These are phyloP conservation scores for Aquilaria agallochum DNA, from an alignment of 441 rosid genomes.

Conservation along the genomic window DNA sequence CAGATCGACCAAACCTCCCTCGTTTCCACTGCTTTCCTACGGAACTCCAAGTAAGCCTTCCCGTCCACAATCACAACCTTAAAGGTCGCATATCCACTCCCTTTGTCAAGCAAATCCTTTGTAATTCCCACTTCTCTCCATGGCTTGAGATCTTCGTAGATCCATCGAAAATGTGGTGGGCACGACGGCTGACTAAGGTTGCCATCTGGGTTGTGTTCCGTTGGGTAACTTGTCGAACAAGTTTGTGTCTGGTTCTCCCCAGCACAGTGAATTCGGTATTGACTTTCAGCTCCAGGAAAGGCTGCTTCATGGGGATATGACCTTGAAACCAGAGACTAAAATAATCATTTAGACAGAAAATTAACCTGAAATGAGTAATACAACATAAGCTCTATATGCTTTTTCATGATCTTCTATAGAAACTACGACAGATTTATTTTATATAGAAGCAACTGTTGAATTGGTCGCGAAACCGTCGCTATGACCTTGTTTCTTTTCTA, in stretches of 20 bases:
- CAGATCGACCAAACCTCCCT: slow-evolving; percentile 52
- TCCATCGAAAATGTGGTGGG: slow-evolving; percentile 59
- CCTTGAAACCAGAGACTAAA: slow-evolving; percentile 9
- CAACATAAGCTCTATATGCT: too few relatives aligned
- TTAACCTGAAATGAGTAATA: too few relatives aligned
- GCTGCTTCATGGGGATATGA: not conserved
- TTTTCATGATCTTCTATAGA: too few relatives aligned
- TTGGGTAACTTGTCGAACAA: slow-evolving; percentile 18
- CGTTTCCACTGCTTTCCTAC: slow-evolving; percentile 36
- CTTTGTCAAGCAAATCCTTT: slow-evolving; percentile 38
- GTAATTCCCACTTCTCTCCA: slow-evolving; percentile 55
- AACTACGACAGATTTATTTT: too few relatives aligned
- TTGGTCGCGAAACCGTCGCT: too few relatives aligned
- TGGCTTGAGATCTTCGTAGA: slow-evolving; percentile 60
- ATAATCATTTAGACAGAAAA: not conserved
- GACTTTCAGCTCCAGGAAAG: not conserved
- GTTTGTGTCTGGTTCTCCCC: slow-evolving; percentile 10
- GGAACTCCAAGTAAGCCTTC: slow-evolving; percentile 44
- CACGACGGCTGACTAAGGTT: slow-evolving; percentile 19
- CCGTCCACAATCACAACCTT: slow-evolving; percentile 48
- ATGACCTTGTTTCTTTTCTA: too few relatives aligned
- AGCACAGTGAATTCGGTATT: slow-evolving; percentile 28
- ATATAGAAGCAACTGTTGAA: too few relatives aligned
- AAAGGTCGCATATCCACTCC: slow-evolving; percentile 41
- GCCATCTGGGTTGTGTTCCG: slow-evolving; percentile 1